These are phyloP conservation scores for Beauveria sp. DNA, from an alignment of 2,329 filamentous ascomycete species.

Conservation along the genomic window DNA sequence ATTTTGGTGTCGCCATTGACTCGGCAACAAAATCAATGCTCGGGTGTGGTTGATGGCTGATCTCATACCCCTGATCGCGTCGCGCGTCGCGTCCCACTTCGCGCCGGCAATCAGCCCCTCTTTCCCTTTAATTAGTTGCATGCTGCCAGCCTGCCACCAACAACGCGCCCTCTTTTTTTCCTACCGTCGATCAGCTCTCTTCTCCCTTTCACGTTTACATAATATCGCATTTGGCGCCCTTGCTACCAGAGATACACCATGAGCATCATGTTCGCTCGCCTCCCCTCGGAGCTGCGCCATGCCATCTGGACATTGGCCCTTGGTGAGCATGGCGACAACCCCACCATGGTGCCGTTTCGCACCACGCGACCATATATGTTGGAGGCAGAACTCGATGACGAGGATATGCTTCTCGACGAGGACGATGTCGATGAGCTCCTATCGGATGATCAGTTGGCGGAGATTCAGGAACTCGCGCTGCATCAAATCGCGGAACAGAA, in stretches of 20 bases:
- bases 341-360: conserved; percentile 15
- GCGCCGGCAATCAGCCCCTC: not conserved
- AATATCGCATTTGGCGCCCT: not conserved
- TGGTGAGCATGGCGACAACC: conserved; percentile 9
- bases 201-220: not conserved
- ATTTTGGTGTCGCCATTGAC: not conserved
- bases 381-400: not conserved
- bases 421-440: not conserved
- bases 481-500: not conserved
- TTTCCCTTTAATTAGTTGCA: not conserved
- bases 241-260: not conserved
- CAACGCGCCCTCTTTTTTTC: not conserved
- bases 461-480: not conserved
- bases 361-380: conserved; percentile 1
- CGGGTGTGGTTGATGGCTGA: not conserved
- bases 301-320: conserved; percentile 18
- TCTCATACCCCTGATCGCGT: not conserved
- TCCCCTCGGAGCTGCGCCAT: conserved; percentile 21
- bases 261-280: conserved; percentile 14
- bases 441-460: not conserved
- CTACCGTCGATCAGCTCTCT: not conserved
- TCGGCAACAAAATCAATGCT: not conserved
- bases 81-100: conserved; percentile 5
- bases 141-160: not conserved
- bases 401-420: not conserved